Evolutionary conservation across 1,139 yeast genomes (phyloP).

Genomic region (Hyphopichia buzzinii): DNA sequence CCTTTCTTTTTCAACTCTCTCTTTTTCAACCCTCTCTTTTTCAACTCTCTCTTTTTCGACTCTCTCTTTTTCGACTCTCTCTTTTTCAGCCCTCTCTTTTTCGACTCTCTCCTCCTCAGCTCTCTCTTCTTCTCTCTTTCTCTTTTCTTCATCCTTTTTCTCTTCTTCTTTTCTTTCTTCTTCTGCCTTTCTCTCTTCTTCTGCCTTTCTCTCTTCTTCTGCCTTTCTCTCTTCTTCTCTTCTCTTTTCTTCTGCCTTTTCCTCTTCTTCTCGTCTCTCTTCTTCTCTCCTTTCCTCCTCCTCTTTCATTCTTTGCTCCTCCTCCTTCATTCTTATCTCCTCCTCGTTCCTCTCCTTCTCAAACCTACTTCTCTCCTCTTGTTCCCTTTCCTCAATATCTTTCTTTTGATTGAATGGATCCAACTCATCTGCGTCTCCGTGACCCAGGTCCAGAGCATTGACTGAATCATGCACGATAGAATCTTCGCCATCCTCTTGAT

Average conservation of each 20-base stretch:
- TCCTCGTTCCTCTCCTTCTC: not conserved
- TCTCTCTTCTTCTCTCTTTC: not conserved
- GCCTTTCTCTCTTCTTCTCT: slow-evolving; percentile 7
- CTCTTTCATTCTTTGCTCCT: slow-evolving; percentile 10
- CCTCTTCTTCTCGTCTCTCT: slow-evolving; percentile 6
- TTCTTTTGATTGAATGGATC: too few species aligned
- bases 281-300: slow-evolving; percentile 9
- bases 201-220: slow-evolving; percentile 1
- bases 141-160: slow-evolving; percentile 1
- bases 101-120: not conserved
- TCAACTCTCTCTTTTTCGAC: not conserved
- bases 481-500: not conserved
- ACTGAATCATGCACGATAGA: not conserved
- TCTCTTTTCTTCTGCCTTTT: slow-evolving; percentile 5
- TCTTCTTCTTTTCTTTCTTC: slow-evolving; percentile 3
- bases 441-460: too few species aligned
- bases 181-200: slow-evolving; percentile 2
- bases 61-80: slow-evolving; percentile 1
- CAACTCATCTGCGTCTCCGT: too few species aligned
- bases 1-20: not conserved
- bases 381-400: too few species aligned
- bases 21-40: not conserved
- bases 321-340: not conserved
- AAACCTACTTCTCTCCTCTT: not conserved
- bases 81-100: not conserved